Conservation (phyloP, 1,284 basidiomycete genomes). For the Porogramme epimiltina region DNA sequence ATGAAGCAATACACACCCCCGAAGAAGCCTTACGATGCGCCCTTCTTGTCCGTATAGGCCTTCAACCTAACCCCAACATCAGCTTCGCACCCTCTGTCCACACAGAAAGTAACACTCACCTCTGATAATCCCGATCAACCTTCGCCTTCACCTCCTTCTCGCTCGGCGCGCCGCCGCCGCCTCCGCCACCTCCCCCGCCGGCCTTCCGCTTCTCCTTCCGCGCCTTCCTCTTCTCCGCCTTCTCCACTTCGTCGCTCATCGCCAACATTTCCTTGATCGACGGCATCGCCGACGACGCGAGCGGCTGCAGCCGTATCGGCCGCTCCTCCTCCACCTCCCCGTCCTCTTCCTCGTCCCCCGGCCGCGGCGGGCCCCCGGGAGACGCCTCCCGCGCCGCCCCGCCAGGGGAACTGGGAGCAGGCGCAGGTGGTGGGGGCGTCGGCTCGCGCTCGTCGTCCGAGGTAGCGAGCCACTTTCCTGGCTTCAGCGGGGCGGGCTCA, state of each 20-base stretch:
- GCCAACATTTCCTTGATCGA: constrained; percentile 82
- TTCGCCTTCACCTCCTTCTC: constrained; percentile 41
- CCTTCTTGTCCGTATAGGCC: constrained; percentile 53
- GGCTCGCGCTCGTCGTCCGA: constrained; percentile 24
- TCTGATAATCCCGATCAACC: constrained; percentile 53
- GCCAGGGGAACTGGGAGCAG: constrained; percentile 2
- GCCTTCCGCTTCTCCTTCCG: constrained; percentile 73
- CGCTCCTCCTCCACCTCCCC: constrained; percentile 35
- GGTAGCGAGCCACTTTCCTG: constrained; percentile 21
- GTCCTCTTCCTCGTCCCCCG: constrained; percentile 21
- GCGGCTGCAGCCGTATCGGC: constrained; percentile 60
- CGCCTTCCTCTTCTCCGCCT: constrained; percentile 63
- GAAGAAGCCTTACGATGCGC: background rate
- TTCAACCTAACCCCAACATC: too few species aligned
- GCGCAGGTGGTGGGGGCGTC: constrained; percentile 3
- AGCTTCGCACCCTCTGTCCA: too few species aligned
- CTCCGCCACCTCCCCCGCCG: constrained; percentile 16
- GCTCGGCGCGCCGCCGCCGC: constrained; percentile 12
- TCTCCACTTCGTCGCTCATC: constrained; percentile 67
- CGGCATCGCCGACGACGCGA: constrained; percentile 74
- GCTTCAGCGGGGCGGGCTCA: constrained; percentile 8
- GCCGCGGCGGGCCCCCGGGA: constrained; percentile 4
- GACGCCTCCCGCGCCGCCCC: constrained; percentile 1
- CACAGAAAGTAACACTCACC: constrained; percentile 28
- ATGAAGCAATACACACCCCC: too few species aligned